phyloP scores from a whole-genome alignment of 352 stramenopile species.

The Aphanomyces stellatus region DNA sequence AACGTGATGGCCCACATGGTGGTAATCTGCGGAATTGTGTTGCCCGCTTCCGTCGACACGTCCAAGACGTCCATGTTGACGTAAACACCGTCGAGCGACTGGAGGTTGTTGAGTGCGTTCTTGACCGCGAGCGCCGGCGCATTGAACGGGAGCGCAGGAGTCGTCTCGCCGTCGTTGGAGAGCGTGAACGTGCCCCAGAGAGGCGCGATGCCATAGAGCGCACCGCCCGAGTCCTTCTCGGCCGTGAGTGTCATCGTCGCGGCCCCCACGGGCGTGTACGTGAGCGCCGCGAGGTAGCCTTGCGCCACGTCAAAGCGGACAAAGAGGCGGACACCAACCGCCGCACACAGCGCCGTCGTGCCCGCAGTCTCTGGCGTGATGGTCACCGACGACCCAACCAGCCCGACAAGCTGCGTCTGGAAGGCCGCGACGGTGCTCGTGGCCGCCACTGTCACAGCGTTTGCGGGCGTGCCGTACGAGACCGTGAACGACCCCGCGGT shows the following conservation, averaged over 20 bases:
- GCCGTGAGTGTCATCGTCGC: conserved; percentile 28
- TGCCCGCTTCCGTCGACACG: conserved; percentile 33
- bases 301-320: conserved; percentile 56
- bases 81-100: conserved; percentile 64
- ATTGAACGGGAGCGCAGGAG: conserved; percentile 53
- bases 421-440: conserved; percentile 22
- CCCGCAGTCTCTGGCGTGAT: conserved; percentile 36
- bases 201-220: conserved; percentile 69
- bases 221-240: conserved; percentile 44
- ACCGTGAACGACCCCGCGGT: conserved; percentile 47
- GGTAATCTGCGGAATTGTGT: conserved; percentile 27
- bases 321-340: conserved; percentile 44
- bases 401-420: conserved; percentile 21
- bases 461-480: conserved; percentile 25
- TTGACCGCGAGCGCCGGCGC: conserved; percentile 41
- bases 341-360: conserved; percentile 40
- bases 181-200: conserved; percentile 83
- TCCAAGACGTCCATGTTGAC: conserved; percentile 72
- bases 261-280: conserved; percentile 28
- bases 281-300: conserved; percentile 49
- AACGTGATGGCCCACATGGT: conserved; percentile 70
- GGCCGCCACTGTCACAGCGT: conserved; percentile 8
- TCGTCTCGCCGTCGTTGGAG: conserved; percentile 39
- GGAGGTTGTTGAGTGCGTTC: conserved; percentile 65
- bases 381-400: conserved; percentile 34